These are phyloP conservation scores for Talinum fruticosum DNA, from an alignment of 148 eudicot species.

Conservation along the genomic window DNA sequence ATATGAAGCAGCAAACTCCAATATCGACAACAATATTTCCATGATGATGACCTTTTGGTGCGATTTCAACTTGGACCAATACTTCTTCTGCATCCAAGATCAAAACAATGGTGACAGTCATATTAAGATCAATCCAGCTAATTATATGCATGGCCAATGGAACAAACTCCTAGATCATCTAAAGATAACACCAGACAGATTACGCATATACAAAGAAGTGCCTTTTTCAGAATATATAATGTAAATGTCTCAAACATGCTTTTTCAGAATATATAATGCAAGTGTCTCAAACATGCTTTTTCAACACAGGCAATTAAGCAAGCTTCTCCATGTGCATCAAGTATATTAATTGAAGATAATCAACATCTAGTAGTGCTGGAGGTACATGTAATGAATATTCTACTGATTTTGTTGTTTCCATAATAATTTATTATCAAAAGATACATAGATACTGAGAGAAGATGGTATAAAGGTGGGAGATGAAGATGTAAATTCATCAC, in stretches of 20 bases:
- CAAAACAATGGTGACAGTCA: neutral
- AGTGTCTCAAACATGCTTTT: neutral
- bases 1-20: conserved; percentile 96
- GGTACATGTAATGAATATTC: neutral
- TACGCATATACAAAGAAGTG: neutral
- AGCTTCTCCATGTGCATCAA: neutral
- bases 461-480: neutral
- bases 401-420: neutral
- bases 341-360: neutral
- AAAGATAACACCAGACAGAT: neutral
- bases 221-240: neutral
- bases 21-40: conserved; percentile 84
- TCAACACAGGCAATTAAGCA: neutral
- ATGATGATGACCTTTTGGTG: conserved; percentile 73
- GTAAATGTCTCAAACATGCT: neutral
- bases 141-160: neutral
- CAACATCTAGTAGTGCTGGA: neutral
- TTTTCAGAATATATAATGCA: neutral
- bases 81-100: conserved; percentile 63
- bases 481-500: neutral
- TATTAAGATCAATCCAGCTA: neutral
- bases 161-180: neutral
- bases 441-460: neutral
- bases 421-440: neutral
- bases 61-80: conserved; percentile 80